Conservation (phyloP, 345 rosid genomes). For the Anacardium occidentale region DNA sequence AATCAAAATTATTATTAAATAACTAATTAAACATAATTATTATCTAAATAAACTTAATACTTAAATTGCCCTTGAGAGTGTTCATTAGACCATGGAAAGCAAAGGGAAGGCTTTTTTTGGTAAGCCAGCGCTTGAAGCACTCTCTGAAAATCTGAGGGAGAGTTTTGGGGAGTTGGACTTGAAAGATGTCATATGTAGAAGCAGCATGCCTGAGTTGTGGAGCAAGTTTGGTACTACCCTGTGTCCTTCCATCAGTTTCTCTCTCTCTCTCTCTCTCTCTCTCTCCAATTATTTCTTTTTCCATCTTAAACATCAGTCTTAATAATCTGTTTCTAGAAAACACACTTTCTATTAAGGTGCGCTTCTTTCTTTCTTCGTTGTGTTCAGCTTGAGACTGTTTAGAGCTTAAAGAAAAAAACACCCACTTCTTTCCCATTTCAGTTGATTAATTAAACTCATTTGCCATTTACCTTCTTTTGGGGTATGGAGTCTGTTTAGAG, state of each 20-base stretch:
- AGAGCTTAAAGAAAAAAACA: constrained; percentile 15
- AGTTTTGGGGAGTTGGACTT: too few species aligned
- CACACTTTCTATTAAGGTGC: constrained; percentile 24
- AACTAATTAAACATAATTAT: too few species aligned
- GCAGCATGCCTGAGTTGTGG: constrained; percentile 42
- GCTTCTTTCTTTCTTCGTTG: constrained; percentile 28
- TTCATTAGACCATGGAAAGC: too few species aligned
- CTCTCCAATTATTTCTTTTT: constrained; percentile 19
- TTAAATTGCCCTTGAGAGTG: too few species aligned
- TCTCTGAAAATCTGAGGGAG: too few species aligned
- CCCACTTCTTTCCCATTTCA: background rate
- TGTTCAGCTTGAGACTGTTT: constrained; percentile 14
- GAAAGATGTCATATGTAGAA: too few species aligned
- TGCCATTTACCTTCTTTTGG: constrained; percentile 20
- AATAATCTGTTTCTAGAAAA: constrained; percentile 17
- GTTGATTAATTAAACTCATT: too few species aligned
- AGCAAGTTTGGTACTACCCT: constrained; percentile 33
- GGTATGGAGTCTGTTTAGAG: constrained; percentile 34
- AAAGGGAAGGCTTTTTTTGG: too few species aligned
- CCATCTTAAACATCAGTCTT: constrained; percentile 4
- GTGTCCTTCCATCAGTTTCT: constrained; percentile 27
- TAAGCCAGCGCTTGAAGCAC: too few species aligned
- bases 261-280: constrained; percentile 17
- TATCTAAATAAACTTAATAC: too few species aligned
- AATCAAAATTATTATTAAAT: too few species aligned